phyloP scores from a whole-genome alignment of 208 protist species.

The Leishmania gerbilli region DNA sequence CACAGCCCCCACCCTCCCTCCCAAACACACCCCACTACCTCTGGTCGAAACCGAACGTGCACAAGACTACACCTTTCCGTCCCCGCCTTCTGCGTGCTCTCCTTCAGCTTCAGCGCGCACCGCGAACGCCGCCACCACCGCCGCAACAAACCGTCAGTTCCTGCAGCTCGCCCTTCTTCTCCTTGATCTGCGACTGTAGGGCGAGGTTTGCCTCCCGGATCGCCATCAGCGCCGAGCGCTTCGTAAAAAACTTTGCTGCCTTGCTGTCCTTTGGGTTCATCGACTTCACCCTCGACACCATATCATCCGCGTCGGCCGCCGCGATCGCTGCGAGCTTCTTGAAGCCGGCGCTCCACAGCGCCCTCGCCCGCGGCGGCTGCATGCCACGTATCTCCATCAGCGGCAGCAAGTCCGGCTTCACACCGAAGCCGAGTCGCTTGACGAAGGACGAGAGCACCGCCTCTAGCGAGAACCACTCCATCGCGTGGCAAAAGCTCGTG shows the following conservation, averaged over 20 bases:
- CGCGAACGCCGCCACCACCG: slow-evolving; percentile 3
- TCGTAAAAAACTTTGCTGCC: slow-evolving; percentile 69
- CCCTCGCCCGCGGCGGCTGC: slow-evolving; percentile 76
- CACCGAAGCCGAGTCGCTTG: slow-evolving; percentile 87
- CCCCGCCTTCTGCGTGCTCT: background rate
- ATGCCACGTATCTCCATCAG: slow-evolving; percentile 88
- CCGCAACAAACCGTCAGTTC: slow-evolving; percentile 37
- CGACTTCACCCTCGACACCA: slow-evolving; percentile 65
- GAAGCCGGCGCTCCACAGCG: slow-evolving; percentile 84
- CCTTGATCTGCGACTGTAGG: slow-evolving; percentile 61
- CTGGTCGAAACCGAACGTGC: background rate
- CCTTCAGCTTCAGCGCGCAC: background rate
- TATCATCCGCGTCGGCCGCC: slow-evolving; percentile 53
- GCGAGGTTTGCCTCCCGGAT: slow-evolving; percentile 67
- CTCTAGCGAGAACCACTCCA: slow-evolving; percentile 91
- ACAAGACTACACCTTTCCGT: background rate
- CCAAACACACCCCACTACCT: background rate
- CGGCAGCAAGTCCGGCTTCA: slow-evolving; percentile 90
- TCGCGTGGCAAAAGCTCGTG: slow-evolving; percentile 84
- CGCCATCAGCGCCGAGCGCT: slow-evolving; percentile 53
- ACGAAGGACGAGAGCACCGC: slow-evolving; percentile 86
- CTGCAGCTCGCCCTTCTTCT: slow-evolving; percentile 74
- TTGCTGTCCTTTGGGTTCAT: slow-evolving; percentile 60
- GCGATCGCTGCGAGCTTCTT: slow-evolving; percentile 52
- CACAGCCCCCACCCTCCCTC: background rate